phyloP scores from a whole-genome alignment of 495 filamentous ascomycete species.

The Neurospora tetraspora region DNA sequence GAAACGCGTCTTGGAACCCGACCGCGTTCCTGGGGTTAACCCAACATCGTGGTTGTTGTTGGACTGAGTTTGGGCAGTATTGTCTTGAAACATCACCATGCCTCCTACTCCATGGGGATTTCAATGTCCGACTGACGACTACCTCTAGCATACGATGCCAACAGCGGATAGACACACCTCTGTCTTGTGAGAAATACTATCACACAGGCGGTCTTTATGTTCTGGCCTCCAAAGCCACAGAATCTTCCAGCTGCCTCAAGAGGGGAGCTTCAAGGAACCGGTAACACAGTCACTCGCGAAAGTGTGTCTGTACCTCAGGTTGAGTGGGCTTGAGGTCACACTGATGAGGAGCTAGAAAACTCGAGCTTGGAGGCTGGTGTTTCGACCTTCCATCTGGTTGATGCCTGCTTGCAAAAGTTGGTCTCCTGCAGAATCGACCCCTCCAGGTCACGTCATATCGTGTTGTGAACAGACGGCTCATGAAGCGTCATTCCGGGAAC shows the following conservation, averaged over 20 bases:
- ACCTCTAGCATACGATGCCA: neutral
- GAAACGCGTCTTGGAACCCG: neutral
- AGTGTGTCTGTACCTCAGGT: neutral
- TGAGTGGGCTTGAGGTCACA: neutral
- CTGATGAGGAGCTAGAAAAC: neutral
- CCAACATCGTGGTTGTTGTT: neutral
- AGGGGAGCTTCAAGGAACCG: neutral
- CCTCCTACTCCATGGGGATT: neutral
- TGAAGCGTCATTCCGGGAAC: neutral
- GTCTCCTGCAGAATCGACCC: neutral
- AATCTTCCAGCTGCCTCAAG: neutral
- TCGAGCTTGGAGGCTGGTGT: neutral
- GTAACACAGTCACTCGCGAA: neutral
- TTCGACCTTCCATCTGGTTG: neutral
- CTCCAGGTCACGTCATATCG: neutral
- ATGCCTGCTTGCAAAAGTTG: neutral
- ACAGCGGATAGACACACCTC: neutral
- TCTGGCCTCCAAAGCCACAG: too few species aligned
- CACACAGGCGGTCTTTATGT: neutral
- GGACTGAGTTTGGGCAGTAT: neutral
- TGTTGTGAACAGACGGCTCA: neutral
- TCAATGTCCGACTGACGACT: neutral
- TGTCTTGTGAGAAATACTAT: neutral
- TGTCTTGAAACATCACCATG: neutral
- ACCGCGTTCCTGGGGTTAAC: neutral